phyloP scores from a whole-genome alignment of 2,329 filamentous ascomycete species.

The Neodidymelliopsis sp. region DNA sequence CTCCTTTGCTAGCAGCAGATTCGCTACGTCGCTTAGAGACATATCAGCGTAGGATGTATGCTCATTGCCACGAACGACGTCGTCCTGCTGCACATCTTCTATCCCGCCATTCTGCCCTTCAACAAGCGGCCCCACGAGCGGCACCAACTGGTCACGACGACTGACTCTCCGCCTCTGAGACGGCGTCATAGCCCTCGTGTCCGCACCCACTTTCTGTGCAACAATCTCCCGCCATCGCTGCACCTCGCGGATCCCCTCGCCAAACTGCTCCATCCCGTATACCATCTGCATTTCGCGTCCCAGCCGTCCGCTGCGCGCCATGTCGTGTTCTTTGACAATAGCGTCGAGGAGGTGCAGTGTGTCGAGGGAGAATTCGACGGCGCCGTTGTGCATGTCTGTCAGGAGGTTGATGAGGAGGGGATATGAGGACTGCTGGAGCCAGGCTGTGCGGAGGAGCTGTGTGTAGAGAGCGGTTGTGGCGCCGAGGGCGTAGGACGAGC shows the following conservation, averaged over 20 bases:
- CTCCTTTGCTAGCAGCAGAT: no score
- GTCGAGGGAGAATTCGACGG: constrained; percentile 63
- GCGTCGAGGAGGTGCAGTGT: constrained; percentile 53
- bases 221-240: constrained; percentile 46
- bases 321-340: constrained; percentile 40
- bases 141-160: no score
- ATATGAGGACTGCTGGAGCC: constrained; percentile 67
- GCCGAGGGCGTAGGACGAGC: constrained; percentile 75
- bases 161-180: background rate
- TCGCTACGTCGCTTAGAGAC: no score
- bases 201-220: constrained; percentile 36
- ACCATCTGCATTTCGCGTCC: constrained; percentile 41
- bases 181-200: constrained; percentile 12
- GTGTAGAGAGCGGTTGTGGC: constrained; percentile 75
- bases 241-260: constrained; percentile 40
- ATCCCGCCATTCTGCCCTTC: background rate
- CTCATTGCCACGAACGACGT: no score
- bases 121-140: no score
- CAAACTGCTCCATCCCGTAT: constrained; percentile 47
- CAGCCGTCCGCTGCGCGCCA: constrained; percentile 31
- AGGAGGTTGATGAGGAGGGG: constrained; percentile 63
- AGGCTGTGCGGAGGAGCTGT: constrained; percentile 67
- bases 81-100: background rate
- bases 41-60: no score
- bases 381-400: constrained; percentile 70